These are phyloP conservation scores for Leishmania gerbilli DNA, from an alignment of 208 protist genomes.

Conservation along the genomic window DNA sequence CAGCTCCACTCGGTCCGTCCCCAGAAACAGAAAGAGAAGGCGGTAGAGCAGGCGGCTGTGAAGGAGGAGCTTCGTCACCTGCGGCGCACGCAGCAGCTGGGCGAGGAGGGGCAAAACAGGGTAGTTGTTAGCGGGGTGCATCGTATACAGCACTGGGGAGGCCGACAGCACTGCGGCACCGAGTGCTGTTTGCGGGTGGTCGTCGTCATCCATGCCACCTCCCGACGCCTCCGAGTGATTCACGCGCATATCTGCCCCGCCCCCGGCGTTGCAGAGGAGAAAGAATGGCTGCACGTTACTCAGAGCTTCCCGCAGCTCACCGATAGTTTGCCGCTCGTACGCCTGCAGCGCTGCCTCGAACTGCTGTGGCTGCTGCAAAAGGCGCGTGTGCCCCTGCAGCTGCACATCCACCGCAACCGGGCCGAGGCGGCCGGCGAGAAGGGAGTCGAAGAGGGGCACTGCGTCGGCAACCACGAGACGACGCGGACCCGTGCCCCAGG, in stretches of 20 bases:
- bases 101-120: conserved; percentile 57
- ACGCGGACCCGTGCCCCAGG: background rate
- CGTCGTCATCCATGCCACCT: background rate
- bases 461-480: conserved; percentile 39
- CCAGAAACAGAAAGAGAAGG: conserved; percentile 73
- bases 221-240: background rate
- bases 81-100: conserved; percentile 43
- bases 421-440: conserved; percentile 58
- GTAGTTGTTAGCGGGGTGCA: conserved; percentile 34
- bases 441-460: conserved; percentile 40
- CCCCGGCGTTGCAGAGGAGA: conserved; percentile 23
- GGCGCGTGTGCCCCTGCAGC: conserved; percentile 36
- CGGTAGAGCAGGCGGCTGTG: conserved; percentile 56
- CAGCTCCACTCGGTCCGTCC: conserved; percentile 72
- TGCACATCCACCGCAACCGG: conserved; percentile 70
- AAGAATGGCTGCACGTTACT: conserved; percentile 45
- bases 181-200: background rate
- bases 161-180: background rate
- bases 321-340: conserved; percentile 36
- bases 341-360: conserved; percentile 42
- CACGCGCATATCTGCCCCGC: background rate
- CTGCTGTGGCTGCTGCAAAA: conserved; percentile 41
- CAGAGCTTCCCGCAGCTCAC: conserved; percentile 28
- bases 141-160: conserved; percentile 48
- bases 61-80: conserved; percentile 56